Conservation (phyloP, 2,329 filamentous ascomycete species). For the Aureobasidium sp. region DNA sequence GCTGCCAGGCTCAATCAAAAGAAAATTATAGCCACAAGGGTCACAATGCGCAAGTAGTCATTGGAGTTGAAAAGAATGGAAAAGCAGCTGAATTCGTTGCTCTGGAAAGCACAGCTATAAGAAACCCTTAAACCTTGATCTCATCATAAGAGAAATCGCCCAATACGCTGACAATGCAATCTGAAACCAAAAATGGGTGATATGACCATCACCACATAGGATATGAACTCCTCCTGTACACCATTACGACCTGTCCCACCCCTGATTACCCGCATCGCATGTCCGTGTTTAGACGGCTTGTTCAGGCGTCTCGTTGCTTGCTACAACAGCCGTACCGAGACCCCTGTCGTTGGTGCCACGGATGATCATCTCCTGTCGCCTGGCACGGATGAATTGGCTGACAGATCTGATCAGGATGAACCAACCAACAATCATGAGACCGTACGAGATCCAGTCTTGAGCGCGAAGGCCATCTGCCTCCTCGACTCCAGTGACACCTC, state of each 20-base stretch:
- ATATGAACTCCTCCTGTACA: slow-evolving; percentile 2
- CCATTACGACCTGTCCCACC: neutral
- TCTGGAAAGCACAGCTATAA: neutral
- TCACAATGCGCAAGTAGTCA: neutral
- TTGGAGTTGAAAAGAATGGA: neutral
- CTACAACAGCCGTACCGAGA: slow-evolving; percentile 76
- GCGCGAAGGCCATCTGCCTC: slow-evolving; percentile 53
- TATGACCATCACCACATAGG: slow-evolving; percentile 13
- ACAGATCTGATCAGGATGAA: slow-evolving; percentile 94
- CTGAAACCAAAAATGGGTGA: slow-evolving; percentile 11
- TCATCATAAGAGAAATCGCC: neutral
- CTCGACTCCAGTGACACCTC: slow-evolving; percentile 30
- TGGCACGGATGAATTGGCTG: slow-evolving; percentile 79
- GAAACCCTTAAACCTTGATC: neutral
- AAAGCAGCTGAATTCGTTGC: slow-evolving; percentile 1
- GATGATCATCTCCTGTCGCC: slow-evolving; percentile 87
- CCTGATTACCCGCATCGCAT: neutral
- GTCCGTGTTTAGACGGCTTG: slow-evolving; percentile 38
- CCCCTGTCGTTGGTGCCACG: slow-evolving; percentile 88
- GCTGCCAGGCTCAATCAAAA: neutral
- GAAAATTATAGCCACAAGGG: no score
- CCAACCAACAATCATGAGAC: slow-evolving; percentile 96
- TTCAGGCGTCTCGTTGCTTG: slow-evolving; percentile 74
- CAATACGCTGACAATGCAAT: slow-evolving; percentile 14
- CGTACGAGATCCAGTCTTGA: slow-evolving; percentile 83